Percentiles rank a stretch among this genome's conserved stretches.
Evolutionary conservation across 768 basidiomycete species (phyloP).

Genomic region (Hypholoma sublateritium): DNA sequence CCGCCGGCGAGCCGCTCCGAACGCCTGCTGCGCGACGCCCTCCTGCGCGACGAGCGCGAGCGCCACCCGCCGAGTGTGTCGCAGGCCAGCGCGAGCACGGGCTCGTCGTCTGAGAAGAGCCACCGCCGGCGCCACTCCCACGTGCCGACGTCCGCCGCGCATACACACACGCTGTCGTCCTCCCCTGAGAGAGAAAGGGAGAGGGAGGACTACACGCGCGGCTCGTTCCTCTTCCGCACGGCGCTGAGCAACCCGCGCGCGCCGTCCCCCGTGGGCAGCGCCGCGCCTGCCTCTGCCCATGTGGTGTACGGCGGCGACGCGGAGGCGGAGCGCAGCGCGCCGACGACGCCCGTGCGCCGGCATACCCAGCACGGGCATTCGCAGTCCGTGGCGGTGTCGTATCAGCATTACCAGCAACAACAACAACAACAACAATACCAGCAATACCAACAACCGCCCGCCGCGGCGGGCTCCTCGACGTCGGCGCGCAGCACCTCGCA

Average conservation of each 20-base stretch:
- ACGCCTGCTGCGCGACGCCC: constrained; percentile 54
- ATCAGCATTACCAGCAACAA: not conserved
- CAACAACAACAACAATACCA: not conserved
- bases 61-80: constrained; percentile 16
- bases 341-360: not conserved
- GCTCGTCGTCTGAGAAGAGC: not conserved
- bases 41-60: constrained; percentile 45
- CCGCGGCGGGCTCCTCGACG: not conserved
- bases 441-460: not conserved
- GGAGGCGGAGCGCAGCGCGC: not conserved
- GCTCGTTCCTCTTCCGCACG: constrained; percentile 32
- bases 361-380: not conserved
- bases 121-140: not conserved
- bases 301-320: constrained; percentile 11
- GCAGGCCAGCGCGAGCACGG: not conserved
- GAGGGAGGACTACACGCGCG: constrained; percentile 21
- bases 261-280: constrained; percentile 16
- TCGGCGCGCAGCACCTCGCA: constrained; percentile 12
- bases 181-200: constrained; percentile 1
- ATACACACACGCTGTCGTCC: too few relatives aligned
- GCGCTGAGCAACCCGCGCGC: constrained; percentile 22
- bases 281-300: too few relatives aligned
- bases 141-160: not conserved
- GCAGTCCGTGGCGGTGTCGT: not conserved
- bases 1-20: constrained; percentile 54